Conservation (phyloP, 208 protist species). For the Spongospora subterranea region DNA sequence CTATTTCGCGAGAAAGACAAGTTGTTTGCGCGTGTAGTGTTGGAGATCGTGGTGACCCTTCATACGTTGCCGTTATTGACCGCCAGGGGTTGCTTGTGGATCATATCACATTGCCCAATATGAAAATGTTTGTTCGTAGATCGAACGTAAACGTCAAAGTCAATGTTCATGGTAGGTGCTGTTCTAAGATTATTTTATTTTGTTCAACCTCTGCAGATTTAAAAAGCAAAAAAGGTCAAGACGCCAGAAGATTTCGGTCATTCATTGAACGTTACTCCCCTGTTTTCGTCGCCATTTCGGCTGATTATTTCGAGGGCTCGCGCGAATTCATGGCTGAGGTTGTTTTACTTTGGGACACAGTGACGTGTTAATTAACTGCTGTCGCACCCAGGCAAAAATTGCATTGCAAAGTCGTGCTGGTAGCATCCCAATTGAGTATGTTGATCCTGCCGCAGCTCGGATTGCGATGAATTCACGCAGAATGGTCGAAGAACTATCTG, state of each 20-base stretch:
- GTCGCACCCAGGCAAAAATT: conserved; percentile 8
- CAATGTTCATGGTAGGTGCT: background rate
- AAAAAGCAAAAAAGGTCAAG: conserved; percentile 32
- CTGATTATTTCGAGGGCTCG: background rate
- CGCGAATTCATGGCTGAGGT: conserved; percentile 33
- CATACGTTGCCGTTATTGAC: conserved; percentile 28
- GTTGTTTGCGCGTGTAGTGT: conserved; percentile 2
- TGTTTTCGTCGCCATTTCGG: conserved; percentile 24
- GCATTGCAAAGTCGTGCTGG: conserved; percentile 13
- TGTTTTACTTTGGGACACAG: background rate
- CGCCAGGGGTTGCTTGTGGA: background rate
- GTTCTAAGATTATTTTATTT: background rate
- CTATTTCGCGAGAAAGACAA: background rate
- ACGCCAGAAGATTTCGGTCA: conserved; percentile 13
- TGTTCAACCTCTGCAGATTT: background rate
- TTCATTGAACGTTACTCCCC: conserved; percentile 45
- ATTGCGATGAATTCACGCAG: conserved; percentile 23
- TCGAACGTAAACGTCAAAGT: background rate
- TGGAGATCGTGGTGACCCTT: conserved; percentile 6
- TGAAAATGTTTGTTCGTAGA: conserved; percentile 8
- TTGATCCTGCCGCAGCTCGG: background rate
- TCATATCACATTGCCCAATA: conserved; percentile 35
- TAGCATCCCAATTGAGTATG: conserved; percentile 6
- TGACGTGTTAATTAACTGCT: background rate
- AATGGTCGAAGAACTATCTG: conserved; percentile 18